Percentiles rank a stretch among this genome's conserved stretches.
Conservation (phyloP, 2,329 filamentous ascomycete genomes). For the Aspergillus phoenicis region DNA sequence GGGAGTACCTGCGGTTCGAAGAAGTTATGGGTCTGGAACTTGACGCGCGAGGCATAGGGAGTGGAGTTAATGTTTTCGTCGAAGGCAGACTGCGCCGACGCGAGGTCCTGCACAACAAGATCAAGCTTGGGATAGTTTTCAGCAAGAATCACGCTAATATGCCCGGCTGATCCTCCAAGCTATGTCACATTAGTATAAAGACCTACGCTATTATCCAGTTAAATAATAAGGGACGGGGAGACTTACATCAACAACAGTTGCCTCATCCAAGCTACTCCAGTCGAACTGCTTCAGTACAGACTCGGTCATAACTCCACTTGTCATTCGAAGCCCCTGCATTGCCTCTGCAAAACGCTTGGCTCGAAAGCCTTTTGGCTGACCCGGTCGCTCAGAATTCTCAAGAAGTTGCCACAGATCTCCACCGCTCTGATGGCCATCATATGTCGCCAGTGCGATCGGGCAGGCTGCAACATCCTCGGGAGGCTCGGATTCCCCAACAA, state of each 20-base stretch:
- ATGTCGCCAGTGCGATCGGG: background rate
- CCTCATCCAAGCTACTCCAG: background rate
- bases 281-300: background rate
- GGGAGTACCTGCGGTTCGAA: background rate
- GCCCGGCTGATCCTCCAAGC: background rate
- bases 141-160: background rate
- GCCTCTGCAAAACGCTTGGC: background rate
- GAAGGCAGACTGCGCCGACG: background rate
- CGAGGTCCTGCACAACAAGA: background rate
- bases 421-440: background rate
- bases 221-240: too few relatives aligned
- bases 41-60: background rate
- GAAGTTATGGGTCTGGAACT: background rate
- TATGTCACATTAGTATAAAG: background rate
- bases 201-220: too few relatives aligned
- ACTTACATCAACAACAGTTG: constrained; percentile 1
- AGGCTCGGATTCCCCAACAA: background rate
- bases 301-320: background rate
- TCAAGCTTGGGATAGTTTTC: background rate
- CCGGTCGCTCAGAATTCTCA: background rate
- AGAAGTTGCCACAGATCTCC: background rate
- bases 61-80: background rate
- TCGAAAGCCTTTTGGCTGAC: background rate
- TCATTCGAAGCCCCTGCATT: background rate
- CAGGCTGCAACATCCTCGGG: background rate